Evolutionary conservation across 371 early-diverging fungal species (phyloP), one percentile per base, ranked within the genome.

Genomic region (Polyrhizophydium stewartii): DNA sequence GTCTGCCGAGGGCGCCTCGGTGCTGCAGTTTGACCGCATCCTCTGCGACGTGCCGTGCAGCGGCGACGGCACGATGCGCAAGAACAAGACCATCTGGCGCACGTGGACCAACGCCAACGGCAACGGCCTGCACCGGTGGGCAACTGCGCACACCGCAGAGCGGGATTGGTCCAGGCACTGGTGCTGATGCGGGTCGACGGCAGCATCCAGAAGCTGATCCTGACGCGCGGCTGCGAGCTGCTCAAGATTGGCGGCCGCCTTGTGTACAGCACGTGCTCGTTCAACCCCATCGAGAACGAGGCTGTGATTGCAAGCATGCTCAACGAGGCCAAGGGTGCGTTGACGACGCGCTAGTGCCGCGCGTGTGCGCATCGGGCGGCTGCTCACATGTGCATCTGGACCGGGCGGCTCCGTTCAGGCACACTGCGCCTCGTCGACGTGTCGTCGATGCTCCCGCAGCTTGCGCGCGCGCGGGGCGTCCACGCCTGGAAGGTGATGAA

Each of bases 241-340:
- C 76, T 92, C 52, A 92, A 93, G 74, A 79, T 91, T 25, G 96
- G 92, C 45, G 99, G 99, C 0, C 84, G 93, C 40, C 80, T 99
- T 55, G 99, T 99, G 0, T 99, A 99, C 76, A 97, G 98, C 19
- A 99, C 99, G 1, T 99, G 99, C 76, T 92, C 98, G 3, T 86
- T 99, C 71, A 99, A 99, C 74, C 99, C 99, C 12, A 75, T 95
- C 55, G 96, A 96, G 73, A 95, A 95, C 68, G 96, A 97, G 78
- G 93, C 95, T n/a, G 94, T 96, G 45, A 90, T 96, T 1, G 94
- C 92, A 22, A 89, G 86, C 61, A 84, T 89, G 16, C 73, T 95
- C 63, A 83, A 87, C 61, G 74, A 75, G 46, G 76, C 80, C 51
- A 78, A 85, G 57, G 56, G 70, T 66, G 33, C 41, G 21, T 32